These are phyloP conservation scores for Fusarium musae DNA, from an alignment of 2,329 filamentous ascomycete genomes.

Conservation along the genomic window DNA sequence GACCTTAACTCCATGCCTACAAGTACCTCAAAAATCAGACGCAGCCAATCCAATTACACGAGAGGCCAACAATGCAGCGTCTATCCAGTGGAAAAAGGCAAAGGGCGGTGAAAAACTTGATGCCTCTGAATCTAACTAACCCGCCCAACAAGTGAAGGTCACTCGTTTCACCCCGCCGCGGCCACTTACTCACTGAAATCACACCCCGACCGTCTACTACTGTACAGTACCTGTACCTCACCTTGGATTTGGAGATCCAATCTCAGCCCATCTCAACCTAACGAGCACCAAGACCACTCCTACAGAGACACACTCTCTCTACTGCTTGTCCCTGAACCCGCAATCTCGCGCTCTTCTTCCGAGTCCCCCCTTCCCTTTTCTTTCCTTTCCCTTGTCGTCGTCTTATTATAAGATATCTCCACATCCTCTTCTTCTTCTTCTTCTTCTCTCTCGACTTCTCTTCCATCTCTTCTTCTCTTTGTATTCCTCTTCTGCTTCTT, in stretches of 20 bases:
- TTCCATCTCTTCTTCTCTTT: conserved; percentile 28
- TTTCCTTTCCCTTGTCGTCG: conserved; percentile 13
- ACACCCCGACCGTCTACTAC: conserved; percentile 15
- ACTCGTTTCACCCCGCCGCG: conserved; percentile 33
- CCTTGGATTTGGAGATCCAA: conserved; percentile 39
- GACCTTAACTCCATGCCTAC: conserved; percentile 9
- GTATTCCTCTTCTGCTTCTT: conserved; percentile 20
- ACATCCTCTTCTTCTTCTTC: conserved; percentile 21
- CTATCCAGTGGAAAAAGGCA: conserved; percentile 30
- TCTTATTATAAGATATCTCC: conserved; percentile 33
- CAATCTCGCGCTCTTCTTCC: conserved; percentile 41
- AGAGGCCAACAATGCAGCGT: conserved; percentile 27
- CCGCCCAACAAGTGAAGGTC: conserved; percentile 38
- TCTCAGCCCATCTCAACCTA: conserved; percentile 32
- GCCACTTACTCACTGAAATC: conserved; percentile 6
- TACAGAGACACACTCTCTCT: neutral
- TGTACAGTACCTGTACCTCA: neutral
- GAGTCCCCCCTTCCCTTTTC: conserved; percentile 23
- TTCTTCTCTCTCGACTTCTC: conserved; percentile 26
- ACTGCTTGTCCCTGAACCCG: conserved; percentile 27
- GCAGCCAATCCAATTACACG: conserved; percentile 29
- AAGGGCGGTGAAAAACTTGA: conserved; percentile 45
- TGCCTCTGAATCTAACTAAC: conserved; percentile 33
- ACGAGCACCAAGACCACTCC: neutral
- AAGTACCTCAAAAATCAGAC: conserved; percentile 20